Evolutionary conservation across 73 alveolate genomes (phyloP).

Genomic region (Paramecium tetraurelia): DNA sequence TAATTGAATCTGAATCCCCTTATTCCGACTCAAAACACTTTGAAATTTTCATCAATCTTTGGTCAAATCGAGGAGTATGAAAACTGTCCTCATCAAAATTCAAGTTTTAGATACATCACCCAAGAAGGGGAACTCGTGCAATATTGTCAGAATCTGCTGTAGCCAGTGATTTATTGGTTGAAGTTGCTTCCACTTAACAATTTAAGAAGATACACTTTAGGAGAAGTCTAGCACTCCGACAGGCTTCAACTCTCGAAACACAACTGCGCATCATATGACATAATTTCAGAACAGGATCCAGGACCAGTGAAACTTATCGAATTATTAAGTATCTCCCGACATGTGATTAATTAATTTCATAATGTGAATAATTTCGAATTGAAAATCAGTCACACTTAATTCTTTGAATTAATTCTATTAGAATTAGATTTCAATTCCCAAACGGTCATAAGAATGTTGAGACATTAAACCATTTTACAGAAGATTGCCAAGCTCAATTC

Average conservation of each 20-base stretch:
- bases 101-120: background rate
- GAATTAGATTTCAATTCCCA: background rate
- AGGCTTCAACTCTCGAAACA: background rate
- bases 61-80: background rate
- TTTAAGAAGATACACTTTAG: slow-evolving; percentile 6
- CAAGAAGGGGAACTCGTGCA: background rate
- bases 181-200: background rate
- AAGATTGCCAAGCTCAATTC: background rate
- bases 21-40: background rate
- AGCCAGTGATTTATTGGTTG: background rate
- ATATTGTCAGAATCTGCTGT: background rate
- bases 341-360: background rate
- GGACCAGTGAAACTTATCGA: background rate
- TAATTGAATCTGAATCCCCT: background rate
- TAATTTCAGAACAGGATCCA: background rate
- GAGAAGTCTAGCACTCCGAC: background rate
- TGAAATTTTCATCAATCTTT: background rate
- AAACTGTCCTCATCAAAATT: background rate
- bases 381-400: slow-evolving; percentile 2
- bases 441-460: background rate
- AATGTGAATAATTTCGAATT: background rate
- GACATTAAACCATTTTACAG: background rate
- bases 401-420: background rate
- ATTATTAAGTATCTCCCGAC: background rate
- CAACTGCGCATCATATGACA: slow-evolving; percentile 8